Evolutionary conservation across 2,329 filamentous ascomycete genomes (phyloP), one percentile per base, ranked within the genome.

Genomic region (Diaporthe sp.): DNA sequence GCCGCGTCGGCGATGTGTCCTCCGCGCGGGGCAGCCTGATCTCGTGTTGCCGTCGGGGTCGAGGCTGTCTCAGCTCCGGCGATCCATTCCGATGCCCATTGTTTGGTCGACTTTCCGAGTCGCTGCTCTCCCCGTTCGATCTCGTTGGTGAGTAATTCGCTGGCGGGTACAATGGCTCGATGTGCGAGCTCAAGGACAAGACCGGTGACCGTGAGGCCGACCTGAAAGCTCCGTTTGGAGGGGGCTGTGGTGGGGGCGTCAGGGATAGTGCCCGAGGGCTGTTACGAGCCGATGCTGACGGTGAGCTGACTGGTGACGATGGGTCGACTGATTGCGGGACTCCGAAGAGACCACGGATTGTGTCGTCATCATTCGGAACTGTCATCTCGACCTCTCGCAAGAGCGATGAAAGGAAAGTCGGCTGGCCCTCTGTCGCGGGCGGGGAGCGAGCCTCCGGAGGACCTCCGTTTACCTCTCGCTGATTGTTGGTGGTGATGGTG

Each of bases 341-440:
- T 53, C 76, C 81, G 77, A 87, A 86, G 44, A 88, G 80, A 3
- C 80, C 81, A 31, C 85, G 84, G 31, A 87, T 81, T 37, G 82
- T 86, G 72, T 92, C 90, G 70, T 92, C 91, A 73, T 93, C 91
- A 0, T 89, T 89, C 3, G 86, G 84, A 73, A 89, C 83, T 83
- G 88, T 89, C 83, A 89, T 90, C 77, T 98, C 95, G 1, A 98
- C 95, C 83, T 98, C 96, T 82, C 94, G 95, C 68, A 98, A 86
- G 9, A 98, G 87, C 0, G 95, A 96, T 34, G 95, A 94, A 10
- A 98, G 88, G 81, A 98, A 96, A 8, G 94, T 96, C 10, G 95
- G 94, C 10, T 89, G 90, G 39, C 87, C 89, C 53, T 86, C 83
- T 39, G 77, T 80, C 67, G 79, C 77, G 76, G 86, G 80, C 76